Evolutionary conservation across 225 moss, liverwort and hornwort genomes (phyloP).

Genomic region (Anthoceros angustus): DNA sequence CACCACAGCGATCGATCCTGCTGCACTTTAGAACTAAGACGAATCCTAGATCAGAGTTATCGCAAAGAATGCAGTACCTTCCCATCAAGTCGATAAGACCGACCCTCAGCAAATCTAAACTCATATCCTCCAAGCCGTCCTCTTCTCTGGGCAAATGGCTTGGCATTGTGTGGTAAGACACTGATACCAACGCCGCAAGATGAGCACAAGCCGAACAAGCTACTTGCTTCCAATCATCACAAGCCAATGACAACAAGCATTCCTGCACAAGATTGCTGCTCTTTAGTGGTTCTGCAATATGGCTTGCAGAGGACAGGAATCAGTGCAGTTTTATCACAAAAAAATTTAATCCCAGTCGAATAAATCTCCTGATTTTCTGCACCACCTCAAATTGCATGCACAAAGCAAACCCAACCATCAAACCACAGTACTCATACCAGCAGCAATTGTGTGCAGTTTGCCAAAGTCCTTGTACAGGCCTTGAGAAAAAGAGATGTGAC

Average conservation of each 20-base stretch:
- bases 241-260: conserved; percentile 78
- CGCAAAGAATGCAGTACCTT: too few relatives aligned
- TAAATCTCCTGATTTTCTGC: neutral
- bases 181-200: conserved; percentile 29
- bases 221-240: conserved; percentile 83
- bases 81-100: neutral
- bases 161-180: neutral
- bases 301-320: too few relatives aligned
- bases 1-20: too few relatives aligned
- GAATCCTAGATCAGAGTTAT: too few relatives aligned
- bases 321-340: too few relatives aligned
- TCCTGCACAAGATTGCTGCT: conserved; percentile 32
- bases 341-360: too few relatives aligned
- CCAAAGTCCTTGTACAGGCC: conserved; percentile 50
- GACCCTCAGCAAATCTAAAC: neutral
- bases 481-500: conserved; percentile 59
- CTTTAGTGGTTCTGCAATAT: too few relatives aligned
- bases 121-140: neutral
- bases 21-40: too few relatives aligned
- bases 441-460: conserved; percentile 40
- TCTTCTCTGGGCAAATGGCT: neutral
- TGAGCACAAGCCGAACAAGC: conserved; percentile 59
- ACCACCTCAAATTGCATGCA: neutral
- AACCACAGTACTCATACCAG: conserved; percentile 25
- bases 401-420: neutral